Evolutionary conservation across 140 eudicot genomes (phyloP), one percentile per base, ranked within the genome.

Genomic region (Oenanthe javanica): DNA sequence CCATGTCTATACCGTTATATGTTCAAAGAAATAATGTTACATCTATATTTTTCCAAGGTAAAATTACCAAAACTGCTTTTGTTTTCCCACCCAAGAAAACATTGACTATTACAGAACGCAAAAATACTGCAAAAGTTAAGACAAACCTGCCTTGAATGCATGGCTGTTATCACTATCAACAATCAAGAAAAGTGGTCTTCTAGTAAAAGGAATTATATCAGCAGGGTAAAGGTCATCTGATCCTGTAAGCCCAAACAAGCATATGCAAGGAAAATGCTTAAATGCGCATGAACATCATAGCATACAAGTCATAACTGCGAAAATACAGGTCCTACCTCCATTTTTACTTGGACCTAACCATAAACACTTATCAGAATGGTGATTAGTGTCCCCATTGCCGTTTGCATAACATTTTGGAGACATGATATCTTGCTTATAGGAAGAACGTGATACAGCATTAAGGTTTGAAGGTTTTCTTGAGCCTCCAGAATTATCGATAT

Each of bases 61-160:
- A 11, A 21, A 25, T 23, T 1, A 25, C 13, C 27, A 23, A 9
- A 27, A 66, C 43, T 66, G 43, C 43, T 66, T 66, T 9, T 9
- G 9, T 15, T 72, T n/a, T 61, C 2, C 36, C 13, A 6, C 12
- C 48, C 76, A 3, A 42, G 8, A 47, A 48, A 47, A 27, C 43
- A 48, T 75, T 25, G 42, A 75, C 25, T n/a, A 55, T 16, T 6
- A 75, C 1, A 25, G 36, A 48, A 75, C 5, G 40, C 40, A 46
- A 66, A 66, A 76, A 43, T 36, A 13, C 42, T 55, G 69, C 78
- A 82, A 86, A 77, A 88, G 94, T 89, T 84, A 42, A 79, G 89
- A 94, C 97, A 94, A 94, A 94, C 98, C 98, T 94, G 98, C 98
- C 98, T 94, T 94, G 96, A 94, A 94, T 89, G 97, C 90, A 86